Conservation (phyloP, 306 rosid species). For the Prosopis cineraria region DNA sequence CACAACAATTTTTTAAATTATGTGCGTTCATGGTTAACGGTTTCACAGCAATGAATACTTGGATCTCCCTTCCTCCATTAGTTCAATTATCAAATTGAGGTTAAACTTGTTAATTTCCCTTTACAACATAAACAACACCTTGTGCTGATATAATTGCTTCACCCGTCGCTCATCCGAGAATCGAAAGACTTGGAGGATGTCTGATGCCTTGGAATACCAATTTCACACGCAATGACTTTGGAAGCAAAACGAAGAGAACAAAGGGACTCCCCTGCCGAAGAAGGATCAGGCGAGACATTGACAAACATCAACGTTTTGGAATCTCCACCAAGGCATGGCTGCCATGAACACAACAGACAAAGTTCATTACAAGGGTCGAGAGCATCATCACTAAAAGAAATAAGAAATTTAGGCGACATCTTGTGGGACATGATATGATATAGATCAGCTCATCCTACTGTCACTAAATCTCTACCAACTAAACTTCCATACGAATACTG, state of each 20-base stretch:
- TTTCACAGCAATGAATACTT: background rate
- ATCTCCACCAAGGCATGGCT: conserved; percentile 7
- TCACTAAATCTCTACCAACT: background rate
- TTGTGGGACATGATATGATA: background rate
- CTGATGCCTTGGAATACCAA: background rate
- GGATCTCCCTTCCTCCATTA: background rate
- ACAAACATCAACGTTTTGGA: conserved; percentile 11
- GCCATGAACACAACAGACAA: background rate
- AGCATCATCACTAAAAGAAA: background rate
- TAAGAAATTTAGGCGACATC: background rate
- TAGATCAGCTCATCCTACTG: background rate
- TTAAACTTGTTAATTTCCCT: background rate
- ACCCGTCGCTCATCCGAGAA: background rate
- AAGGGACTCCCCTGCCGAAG: background rate
- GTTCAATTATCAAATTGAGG: background rate
- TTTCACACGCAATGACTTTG: background rate
- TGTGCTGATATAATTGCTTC: background rate
- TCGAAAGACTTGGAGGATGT: background rate
- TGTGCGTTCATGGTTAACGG: background rate
- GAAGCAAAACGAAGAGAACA: background rate
- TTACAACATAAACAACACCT: background rate
- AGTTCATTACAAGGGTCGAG: background rate
- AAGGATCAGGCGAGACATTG: background rate
- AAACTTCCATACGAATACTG: too few species aligned
- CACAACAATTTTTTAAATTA: background rate